phyloP scores from a whole-genome alignment of 371 early-diverging fungal species.

The Catenaria anguillulae region DNA sequence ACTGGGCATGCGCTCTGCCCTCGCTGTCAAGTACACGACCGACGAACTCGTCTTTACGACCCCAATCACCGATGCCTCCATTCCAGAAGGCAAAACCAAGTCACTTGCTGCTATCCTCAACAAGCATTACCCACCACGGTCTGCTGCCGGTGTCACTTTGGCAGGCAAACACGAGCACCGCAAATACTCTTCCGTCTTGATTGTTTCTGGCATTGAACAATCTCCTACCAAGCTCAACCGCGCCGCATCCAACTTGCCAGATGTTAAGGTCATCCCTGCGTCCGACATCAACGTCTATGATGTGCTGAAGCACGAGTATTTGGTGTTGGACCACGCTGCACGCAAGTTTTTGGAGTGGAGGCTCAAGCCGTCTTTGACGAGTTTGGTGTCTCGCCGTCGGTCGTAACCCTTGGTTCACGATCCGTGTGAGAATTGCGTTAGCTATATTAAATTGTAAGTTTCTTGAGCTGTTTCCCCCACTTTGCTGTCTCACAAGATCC shows the following conservation, averaged over 20 bases:
- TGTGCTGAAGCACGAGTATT: constrained; percentile 3
- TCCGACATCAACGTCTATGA: constrained; percentile 1
- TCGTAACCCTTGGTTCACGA: no score
- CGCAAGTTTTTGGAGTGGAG: constrained; percentile 7
- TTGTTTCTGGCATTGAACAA: background rate
- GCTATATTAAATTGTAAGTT: no score
- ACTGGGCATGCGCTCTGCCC: constrained; percentile 61
- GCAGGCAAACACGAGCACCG: background rate
- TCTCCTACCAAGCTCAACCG: background rate
- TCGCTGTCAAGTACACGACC: constrained; percentile 79
- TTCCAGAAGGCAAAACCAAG: background rate
- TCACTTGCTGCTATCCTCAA: background rate
- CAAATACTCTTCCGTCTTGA: background rate
- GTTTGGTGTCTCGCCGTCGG: no score
- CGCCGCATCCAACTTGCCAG: constrained; percentile 3
- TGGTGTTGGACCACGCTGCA: background rate
- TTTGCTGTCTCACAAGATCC: no score
- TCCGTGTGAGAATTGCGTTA: no score
- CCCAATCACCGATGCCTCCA: background rate
- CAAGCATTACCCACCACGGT: background rate
- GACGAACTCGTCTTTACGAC: constrained; percentile 43
- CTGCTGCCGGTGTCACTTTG: background rate
- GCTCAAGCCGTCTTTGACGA: background rate
- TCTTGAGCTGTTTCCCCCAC: no score
- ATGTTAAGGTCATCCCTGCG: background rate